Base-by-base conservation (phyloP, 2,329 filamentous ascomycete species). In the Fusarium subglutinans region DNA sequence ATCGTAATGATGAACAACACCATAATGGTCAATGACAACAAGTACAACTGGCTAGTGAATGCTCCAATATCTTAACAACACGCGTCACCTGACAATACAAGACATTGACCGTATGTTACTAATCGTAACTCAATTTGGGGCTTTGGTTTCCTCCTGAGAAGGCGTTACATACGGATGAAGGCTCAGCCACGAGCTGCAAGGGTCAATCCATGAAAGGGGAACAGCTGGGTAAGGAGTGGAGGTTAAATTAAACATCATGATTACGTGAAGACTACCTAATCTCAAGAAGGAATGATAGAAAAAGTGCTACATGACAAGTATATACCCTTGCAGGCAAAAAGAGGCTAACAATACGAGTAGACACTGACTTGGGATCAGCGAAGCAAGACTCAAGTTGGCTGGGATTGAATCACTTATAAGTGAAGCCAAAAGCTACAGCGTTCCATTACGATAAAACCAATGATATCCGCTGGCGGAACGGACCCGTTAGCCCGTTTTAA, bases 391-490 rank as follows among this genome's bases (percentile, higher is more conserved):
- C 26, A 40, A n/a, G 51, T 40, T 40, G 30, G 33, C n/a, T 30
- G 43, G 24, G 13, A 22, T 38, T 50, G 37, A 50, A 33, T 30
- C 38, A 50, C 26, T 15, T 47, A 24, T 33, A 56, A 41, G 48
- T 51, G 30, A 63, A 47, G 17, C 20, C 35, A 33, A 20, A 51
- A 50, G 26, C 7, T 8, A 38, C 24, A 47, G 66, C 37, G 48
- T 56, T 53, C 26, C 44, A 40, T 73, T 55, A 51, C 44, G 43
- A 59, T 44, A 56, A 44, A 47, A 56, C 71, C 72, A 74, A 71
- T 75, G 44, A 59, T 59, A 66, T 45, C 43, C 64, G 72, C 57
- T 64, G 47, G 55, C 66, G 66, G 53, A 65, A 54, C 40, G n/a
- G 26, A 53, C 37, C 44, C 24, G 45, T 26, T 58, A 43, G 58